phyloP scores from a whole-genome alignment of 805 yeast genomes.

The Metschnikowia arizonensis region DNA sequence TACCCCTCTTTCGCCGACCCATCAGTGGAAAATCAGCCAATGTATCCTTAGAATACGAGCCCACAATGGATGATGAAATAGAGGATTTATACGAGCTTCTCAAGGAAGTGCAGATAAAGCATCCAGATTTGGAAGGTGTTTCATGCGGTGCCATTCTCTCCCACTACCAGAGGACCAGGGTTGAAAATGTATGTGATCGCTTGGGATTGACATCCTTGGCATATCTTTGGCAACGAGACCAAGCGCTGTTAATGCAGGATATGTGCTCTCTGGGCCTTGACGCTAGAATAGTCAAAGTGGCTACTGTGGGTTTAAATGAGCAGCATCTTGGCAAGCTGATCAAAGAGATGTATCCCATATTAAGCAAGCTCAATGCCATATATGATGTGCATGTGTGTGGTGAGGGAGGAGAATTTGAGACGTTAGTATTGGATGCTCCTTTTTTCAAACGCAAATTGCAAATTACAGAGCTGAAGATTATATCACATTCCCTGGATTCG shows the following conservation, averaged over 20 bases:
- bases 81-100: conserved; percentile 71
- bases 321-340: conserved; percentile 67
- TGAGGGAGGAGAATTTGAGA: conserved; percentile 98
- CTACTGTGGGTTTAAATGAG: conserved; percentile 77
- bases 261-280: conserved; percentile 67
- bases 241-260: conserved; percentile 72
- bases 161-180: conserved; percentile 91
- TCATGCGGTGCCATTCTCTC: conserved; percentile 96
- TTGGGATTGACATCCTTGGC: conserved; percentile 66
- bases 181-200: conserved; percentile 82
- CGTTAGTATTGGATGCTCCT: conserved; percentile 87
- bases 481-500: conserved; percentile 63
- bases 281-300: conserved; percentile 87
- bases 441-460: conserved; percentile 56
- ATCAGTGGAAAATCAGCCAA: conserved; percentile 64
- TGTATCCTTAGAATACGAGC: conserved; percentile 61
- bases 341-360: conserved; percentile 54
- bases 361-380: conserved; percentile 52
- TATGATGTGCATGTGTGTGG: conserved; percentile 95
- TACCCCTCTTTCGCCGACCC: conserved; percentile 71
- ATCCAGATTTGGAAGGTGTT: conserved; percentile 78
- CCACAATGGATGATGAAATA: conserved; percentile 76
- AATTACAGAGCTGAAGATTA: conserved; percentile 36
- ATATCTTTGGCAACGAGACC: conserved; percentile 88
- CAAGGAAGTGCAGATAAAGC: conserved; percentile 40